Percentiles rank a stretch among this genome's conserved stretches.
These are phyloP conservation scores for Amanita rubescens DNA, from an alignment of 768 basidiomycete genomes.

Conservation along the genomic window DNA sequence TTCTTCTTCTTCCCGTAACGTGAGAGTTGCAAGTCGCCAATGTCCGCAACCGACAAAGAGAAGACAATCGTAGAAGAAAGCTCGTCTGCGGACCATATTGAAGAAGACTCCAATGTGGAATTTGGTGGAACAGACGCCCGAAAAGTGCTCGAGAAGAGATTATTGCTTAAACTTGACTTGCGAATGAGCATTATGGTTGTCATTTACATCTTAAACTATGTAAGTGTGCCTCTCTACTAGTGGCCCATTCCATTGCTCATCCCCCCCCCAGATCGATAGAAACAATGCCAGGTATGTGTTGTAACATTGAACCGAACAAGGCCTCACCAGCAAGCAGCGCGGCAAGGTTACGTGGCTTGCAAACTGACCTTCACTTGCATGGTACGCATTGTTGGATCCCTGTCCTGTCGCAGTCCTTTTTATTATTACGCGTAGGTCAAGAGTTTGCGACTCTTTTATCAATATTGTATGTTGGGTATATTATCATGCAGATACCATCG, in stretches of 20 bases:
- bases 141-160: constrained; percentile 40
- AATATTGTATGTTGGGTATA: constrained; percentile 67
- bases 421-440: constrained; percentile 22
- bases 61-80: not conserved
- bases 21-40: not conserved
- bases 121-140: constrained; percentile 42
- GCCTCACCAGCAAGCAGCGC: constrained; percentile 34
- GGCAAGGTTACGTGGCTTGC: constrained; percentile 65
- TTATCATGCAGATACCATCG: constrained; percentile 77
- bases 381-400: constrained; percentile 16
- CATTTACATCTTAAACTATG: constrained; percentile 47
- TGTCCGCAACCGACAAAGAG: not conserved
- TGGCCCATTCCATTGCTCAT: not conserved
- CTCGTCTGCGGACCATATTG: not conserved
- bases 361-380: constrained; percentile 54
- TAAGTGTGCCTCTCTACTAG: constrained; percentile 12
- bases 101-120: constrained; percentile 29
- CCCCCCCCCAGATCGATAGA: constrained; percentile 50
- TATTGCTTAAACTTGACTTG: constrained; percentile 48
- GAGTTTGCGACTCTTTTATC: constrained; percentile 65
- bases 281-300: constrained; percentile 59
- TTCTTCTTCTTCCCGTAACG: not conserved
- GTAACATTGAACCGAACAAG: not conserved
- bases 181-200: constrained; percentile 47
- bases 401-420: not conserved